These are phyloP conservation scores for Mitragyna speciosa DNA, from an alignment of 257 asterid genomes.

Conservation along the genomic window DNA sequence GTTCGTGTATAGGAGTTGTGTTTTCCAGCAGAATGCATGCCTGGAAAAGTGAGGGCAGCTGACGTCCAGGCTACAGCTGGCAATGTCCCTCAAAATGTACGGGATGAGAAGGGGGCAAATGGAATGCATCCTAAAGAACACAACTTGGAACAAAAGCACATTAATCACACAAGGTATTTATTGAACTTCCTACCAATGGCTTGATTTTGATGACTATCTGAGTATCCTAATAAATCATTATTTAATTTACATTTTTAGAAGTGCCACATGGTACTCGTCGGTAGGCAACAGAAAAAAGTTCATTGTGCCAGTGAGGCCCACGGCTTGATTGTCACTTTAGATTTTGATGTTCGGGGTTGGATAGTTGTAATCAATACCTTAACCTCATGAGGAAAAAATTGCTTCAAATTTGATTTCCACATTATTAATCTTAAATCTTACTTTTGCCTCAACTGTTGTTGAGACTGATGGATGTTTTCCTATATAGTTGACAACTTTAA, in stretches of 20 bases:
- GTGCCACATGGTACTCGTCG: background rate
- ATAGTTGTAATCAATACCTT: background rate
- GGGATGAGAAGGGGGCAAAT: constrained; percentile 36
- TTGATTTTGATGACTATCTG: background rate
- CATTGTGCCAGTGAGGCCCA: background rate
- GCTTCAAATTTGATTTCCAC: background rate
- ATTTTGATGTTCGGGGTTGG: background rate
- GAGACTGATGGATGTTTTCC: background rate
- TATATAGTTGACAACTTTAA: background rate
- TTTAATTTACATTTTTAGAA: background rate
- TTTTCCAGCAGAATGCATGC: constrained; percentile 55
- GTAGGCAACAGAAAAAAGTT: background rate
- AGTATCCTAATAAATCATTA: background rate
- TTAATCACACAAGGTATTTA: constrained; percentile 40
- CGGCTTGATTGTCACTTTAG: background rate
- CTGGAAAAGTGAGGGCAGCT: constrained; percentile 41
- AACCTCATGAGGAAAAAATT: background rate
- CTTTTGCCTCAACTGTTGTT: background rate
- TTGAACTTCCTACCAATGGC: constrained; percentile 1
- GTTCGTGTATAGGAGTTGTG: constrained; percentile 48
- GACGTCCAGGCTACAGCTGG: constrained; percentile 35
- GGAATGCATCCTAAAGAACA: constrained; percentile 25
- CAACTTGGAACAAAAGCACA: constrained; percentile 28
- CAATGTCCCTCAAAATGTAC: constrained; percentile 21
- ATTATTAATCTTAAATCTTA: background rate